Conservation (phyloP, 2,329 filamentous ascomycete species). For the Ophiocordyceps unilateralis region DNA sequence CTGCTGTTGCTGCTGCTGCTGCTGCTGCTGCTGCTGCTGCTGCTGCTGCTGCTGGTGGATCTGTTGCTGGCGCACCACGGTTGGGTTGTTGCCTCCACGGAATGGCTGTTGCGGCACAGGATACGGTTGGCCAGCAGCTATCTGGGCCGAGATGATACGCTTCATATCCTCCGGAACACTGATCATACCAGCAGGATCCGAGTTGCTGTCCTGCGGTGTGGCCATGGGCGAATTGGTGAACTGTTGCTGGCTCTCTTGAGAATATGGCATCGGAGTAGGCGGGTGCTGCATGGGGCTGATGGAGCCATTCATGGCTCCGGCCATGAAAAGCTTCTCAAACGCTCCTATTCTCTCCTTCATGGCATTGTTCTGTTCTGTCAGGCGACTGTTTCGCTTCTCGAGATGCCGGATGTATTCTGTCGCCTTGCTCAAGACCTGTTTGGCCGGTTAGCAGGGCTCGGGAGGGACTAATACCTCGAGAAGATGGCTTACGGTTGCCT, state of each 20-base stretch:
- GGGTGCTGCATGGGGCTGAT: slow-evolving; percentile 37
- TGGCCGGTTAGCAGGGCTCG: not conserved
- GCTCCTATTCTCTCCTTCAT: slow-evolving; percentile 64
- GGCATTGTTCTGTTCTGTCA: slow-evolving; percentile 64
- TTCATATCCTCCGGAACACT: slow-evolving; percentile 50
- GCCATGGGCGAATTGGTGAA: slow-evolving; percentile 28
- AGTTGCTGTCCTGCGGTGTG: slow-evolving; percentile 20
- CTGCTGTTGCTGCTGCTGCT: not conserved
- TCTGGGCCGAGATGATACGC: slow-evolving; percentile 39
- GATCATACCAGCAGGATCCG: slow-evolving; percentile 39
- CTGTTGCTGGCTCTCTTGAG: slow-evolving; percentile 22
- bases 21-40: slow-evolving; percentile 23
- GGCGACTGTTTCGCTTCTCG: slow-evolving; percentile 72
- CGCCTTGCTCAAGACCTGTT: slow-evolving; percentile 71
- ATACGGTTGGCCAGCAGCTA: slow-evolving; percentile 37
- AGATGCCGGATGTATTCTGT: slow-evolving; percentile 92
- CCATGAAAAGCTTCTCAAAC: slow-evolving; percentile 65
- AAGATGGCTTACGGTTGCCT: slow-evolving; percentile 53
- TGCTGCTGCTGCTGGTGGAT: slow-evolving; percentile 33
- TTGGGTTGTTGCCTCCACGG: slow-evolving; percentile 22
- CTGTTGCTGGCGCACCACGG: slow-evolving; percentile 35
- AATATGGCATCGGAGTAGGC: slow-evolving; percentile 34
- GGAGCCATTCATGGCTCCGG: slow-evolving; percentile 49
- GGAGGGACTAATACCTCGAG: too few relatives aligned
- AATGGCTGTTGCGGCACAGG: slow-evolving; percentile 30